Evolutionary conservation across 805 yeast genomes (phyloP).

Genomic region (Clavispora carvajalis): DNA sequence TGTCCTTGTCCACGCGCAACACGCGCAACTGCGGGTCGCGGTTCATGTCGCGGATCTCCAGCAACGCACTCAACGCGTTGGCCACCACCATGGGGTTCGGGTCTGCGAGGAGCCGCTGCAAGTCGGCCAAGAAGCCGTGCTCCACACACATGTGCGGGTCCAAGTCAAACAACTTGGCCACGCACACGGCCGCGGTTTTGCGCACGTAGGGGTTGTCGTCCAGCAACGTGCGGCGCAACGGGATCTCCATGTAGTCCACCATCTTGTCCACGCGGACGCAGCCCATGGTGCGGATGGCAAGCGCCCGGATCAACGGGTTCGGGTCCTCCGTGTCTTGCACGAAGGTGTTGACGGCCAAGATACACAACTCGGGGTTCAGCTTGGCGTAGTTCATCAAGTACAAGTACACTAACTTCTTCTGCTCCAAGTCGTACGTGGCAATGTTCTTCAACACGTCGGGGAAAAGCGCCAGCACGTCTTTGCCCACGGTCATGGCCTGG

Average conservation of each 20-base stretch:
- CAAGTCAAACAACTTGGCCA: conserved; percentile 88
- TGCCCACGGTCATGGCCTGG: conserved; percentile 97
- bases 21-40: conserved; percentile 39
- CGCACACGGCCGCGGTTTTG: conserved; percentile 96
- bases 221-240: conserved; percentile 72
- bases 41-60: conserved; percentile 73
- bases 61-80: conserved; percentile 80
- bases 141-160: conserved; percentile 77
- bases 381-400: conserved; percentile 97
- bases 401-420: conserved; percentile 90
- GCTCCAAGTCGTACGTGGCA: conserved; percentile 94
- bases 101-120: conserved; percentile 69
- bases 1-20: conserved; percentile 33
- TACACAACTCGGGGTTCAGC: conserved; percentile 91
- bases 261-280: conserved; percentile 93
- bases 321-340: conserved; percentile 94
- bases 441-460: conserved; percentile 96
- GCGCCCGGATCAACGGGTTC: conserved; percentile 89
- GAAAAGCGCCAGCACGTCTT: conserved; percentile 89
- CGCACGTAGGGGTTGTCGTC: conserved; percentile 98
- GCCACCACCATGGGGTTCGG: conserved; percentile 97
- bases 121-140: conserved; percentile 71
- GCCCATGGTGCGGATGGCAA: conserved; percentile 98
- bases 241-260: conserved; percentile 91
- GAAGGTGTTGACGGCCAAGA: conserved; percentile 94